These are phyloP conservation scores for Triticum dicoccoides DNA, from an alignment of 176 grass and related monocot genomes.

Conservation along the genomic window DNA sequence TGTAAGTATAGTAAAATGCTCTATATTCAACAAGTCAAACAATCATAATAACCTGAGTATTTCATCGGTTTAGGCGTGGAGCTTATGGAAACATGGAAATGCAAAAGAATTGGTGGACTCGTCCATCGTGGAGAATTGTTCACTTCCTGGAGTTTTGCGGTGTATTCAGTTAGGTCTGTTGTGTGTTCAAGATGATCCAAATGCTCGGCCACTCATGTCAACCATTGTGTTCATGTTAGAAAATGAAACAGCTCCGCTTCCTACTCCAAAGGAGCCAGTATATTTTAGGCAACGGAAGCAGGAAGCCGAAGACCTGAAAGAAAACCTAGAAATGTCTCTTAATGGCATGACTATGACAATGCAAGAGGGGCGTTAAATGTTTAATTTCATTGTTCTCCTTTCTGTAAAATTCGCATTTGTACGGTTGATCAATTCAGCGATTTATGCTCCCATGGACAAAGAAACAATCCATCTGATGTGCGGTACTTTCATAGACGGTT, in stretches of 20 bases:
- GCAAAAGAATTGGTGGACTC: constrained; percentile 36
- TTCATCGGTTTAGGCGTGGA: constrained; percentile 48
- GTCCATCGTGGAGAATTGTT: constrained; percentile 10
- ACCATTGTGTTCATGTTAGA: constrained; percentile 42
- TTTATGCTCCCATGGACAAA: too few relatives aligned
- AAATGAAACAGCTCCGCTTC: constrained; percentile 13
- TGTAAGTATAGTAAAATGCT: too few relatives aligned
- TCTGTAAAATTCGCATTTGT: neutral
- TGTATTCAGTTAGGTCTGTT: constrained; percentile 39
- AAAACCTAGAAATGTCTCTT: neutral
- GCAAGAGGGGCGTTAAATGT: constrained; percentile 12
- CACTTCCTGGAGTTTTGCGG: constrained; percentile 7
- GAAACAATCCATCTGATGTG: too few relatives aligned
- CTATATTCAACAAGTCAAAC: too few relatives aligned
- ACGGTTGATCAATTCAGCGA: too few relatives aligned
- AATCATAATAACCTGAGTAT: neutral
- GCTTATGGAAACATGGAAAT: constrained; percentile 40
- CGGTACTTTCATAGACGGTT: neutral
- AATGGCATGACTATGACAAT: constrained; percentile 1
- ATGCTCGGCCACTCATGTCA: constrained; percentile 49
- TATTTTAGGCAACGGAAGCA: constrained; percentile 26
- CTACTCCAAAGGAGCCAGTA: constrained; percentile 9
- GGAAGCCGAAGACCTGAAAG: neutral
- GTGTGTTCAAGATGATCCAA: constrained; percentile 48
- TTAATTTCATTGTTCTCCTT: neutral